These are phyloP conservation scores for Brassica rapa DNA, from an alignment of 345 rosid species.

Conservation along the genomic window DNA sequence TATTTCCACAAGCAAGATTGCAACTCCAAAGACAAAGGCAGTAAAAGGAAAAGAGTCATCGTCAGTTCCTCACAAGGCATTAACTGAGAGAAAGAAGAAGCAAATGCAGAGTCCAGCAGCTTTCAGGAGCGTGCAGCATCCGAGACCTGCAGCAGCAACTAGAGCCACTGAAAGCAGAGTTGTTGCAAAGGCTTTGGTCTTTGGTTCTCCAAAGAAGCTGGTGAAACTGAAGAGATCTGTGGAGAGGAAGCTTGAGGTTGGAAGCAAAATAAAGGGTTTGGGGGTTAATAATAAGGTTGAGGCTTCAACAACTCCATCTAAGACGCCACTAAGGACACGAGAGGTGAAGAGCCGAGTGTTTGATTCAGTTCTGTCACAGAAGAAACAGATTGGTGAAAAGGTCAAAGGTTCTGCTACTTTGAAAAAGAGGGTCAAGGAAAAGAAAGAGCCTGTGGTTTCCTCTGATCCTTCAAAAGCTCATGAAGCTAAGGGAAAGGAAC, in stretches of 20 bases:
- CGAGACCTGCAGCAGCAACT: constrained; percentile 42
- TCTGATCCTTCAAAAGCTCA: constrained; percentile 5
- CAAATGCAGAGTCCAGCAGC: constrained; percentile 49
- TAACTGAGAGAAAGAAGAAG: constrained; percentile 59
- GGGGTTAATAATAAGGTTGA: constrained; percentile 33
- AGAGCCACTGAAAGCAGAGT: constrained; percentile 46
- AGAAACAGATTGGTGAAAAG: constrained; percentile 42
- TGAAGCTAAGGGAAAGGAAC: constrained; percentile 41
- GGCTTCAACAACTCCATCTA: constrained; percentile 46
- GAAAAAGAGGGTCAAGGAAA: constrained; percentile 42
- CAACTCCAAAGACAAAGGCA: constrained; percentile 53
- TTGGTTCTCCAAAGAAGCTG: constrained; percentile 78
- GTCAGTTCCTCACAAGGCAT: constrained; percentile 45
- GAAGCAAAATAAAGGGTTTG: constrained; percentile 46
- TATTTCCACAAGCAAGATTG: constrained; percentile 32
- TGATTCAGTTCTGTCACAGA: constrained; percentile 55
- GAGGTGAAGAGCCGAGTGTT: constrained; percentile 92
- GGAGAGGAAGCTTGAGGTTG: constrained; percentile 73
- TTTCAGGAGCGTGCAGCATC: constrained; percentile 67
- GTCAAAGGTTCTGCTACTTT: constrained; percentile 40
- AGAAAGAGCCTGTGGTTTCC: constrained; percentile 18
- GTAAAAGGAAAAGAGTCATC: constrained; percentile 39
- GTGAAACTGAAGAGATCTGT: constrained; percentile 54
- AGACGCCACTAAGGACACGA: constrained; percentile 54
- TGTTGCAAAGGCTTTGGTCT: constrained; percentile 65